These are phyloP conservation scores for Phytophthora sp. DNA, from an alignment of 352 stramenopile genomes.

Conservation along the genomic window DNA sequence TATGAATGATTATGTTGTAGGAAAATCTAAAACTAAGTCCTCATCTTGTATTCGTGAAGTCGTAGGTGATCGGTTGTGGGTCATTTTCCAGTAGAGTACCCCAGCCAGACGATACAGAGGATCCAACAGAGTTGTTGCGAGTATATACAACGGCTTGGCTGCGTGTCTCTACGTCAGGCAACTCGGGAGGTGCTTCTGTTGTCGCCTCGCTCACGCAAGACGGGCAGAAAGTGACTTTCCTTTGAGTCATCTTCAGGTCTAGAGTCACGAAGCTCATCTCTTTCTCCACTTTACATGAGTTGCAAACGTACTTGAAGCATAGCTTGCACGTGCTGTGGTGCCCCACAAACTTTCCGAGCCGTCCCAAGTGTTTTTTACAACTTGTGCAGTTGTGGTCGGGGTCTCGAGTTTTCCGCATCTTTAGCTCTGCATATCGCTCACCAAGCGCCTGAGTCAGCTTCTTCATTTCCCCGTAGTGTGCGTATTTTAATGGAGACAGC, in stretches of 20 bases:
- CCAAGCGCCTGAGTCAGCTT: slow-evolving; percentile 42
- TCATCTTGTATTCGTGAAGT: slow-evolving; percentile 44
- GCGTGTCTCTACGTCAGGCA: slow-evolving; percentile 13
- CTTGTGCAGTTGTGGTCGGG: slow-evolving; percentile 12
- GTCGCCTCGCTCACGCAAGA: slow-evolving; percentile 23
- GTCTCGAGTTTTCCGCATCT: slow-evolving; percentile 17
- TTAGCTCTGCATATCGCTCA: slow-evolving; percentile 20
- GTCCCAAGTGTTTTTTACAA: slow-evolving; percentile 28
- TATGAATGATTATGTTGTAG: no score
- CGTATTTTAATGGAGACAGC: slow-evolving; percentile 34
- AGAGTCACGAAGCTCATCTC: slow-evolving; percentile 37
- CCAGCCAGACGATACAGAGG: slow-evolving; percentile 26
- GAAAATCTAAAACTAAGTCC: no score
- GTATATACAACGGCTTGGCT: slow-evolving; percentile 5
- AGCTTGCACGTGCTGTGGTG: slow-evolving; percentile 31
- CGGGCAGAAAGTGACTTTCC: slow-evolving; percentile 44
- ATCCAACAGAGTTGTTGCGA: slow-evolving; percentile 19
- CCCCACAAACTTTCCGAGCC: slow-evolving; percentile 18
- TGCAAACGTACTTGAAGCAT: slow-evolving; percentile 36
- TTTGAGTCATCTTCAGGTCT: slow-evolving; percentile 40
- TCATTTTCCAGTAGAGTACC: slow-evolving; percentile 14
- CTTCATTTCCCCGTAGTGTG: slow-evolving; percentile 46
- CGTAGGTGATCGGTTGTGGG: slow-evolving; percentile 2
- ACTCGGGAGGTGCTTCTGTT: slow-evolving; percentile 7
- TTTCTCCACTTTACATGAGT: slow-evolving; percentile 28